These are phyloP conservation scores for Saccharomyces hybrid DNA, from an alignment of 1,139 yeast species.

Conservation along the genomic window DNA sequence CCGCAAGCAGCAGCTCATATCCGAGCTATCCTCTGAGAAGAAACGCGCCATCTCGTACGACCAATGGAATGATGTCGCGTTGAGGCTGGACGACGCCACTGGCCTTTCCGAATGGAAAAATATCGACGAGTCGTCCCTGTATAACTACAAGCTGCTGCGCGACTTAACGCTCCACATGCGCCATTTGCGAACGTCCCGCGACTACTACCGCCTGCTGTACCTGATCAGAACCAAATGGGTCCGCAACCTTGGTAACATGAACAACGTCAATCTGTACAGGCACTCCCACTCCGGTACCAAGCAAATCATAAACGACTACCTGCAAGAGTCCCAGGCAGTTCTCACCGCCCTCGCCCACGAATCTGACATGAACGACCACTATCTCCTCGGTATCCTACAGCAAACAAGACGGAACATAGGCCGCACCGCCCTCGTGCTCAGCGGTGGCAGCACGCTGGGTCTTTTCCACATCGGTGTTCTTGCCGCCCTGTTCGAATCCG, in stretches of 20 bases:
- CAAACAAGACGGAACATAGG: slow-evolving; percentile 91
- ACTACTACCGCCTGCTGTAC: slow-evolving; percentile 57
- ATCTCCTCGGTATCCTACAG: slow-evolving; percentile 66
- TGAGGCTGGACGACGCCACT: slow-evolving; percentile 54
- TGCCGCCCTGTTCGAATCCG: slow-evolving; percentile 64
- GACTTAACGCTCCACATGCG: slow-evolving; percentile 51
- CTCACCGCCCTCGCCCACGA: slow-evolving; percentile 38
- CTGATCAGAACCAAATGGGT: slow-evolving; percentile 78
- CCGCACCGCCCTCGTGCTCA: slow-evolving; percentile 80
- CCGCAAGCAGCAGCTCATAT: not conserved
- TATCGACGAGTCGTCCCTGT: slow-evolving; percentile 51
- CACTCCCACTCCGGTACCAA: slow-evolving; percentile 86
- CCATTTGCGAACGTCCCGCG: slow-evolving; percentile 57
- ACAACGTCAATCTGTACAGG: slow-evolving; percentile 67
- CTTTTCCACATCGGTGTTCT: slow-evolving; percentile 88
- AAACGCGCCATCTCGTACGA: slow-evolving; percentile 56
- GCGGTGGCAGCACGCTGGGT: slow-evolving; percentile 96
- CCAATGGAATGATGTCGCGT: slow-evolving; percentile 63
- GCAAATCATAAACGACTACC: slow-evolving; percentile 69
- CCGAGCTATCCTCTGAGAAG: slow-evolving; percentile 32
- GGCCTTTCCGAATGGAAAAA: slow-evolving; percentile 63
- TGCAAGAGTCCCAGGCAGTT: slow-evolving; percentile 64
- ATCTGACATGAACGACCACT: slow-evolving; percentile 56
- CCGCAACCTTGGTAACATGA: slow-evolving; percentile 82
- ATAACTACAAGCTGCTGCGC: slow-evolving; percentile 61